A percentile compares a stretch with the other conserved stretches of the same genome.
These are phyloP conservation scores for Micromonas pusilla DNA, from an alignment of 139 green algal genomes.

Conservation along the genomic window DNA sequence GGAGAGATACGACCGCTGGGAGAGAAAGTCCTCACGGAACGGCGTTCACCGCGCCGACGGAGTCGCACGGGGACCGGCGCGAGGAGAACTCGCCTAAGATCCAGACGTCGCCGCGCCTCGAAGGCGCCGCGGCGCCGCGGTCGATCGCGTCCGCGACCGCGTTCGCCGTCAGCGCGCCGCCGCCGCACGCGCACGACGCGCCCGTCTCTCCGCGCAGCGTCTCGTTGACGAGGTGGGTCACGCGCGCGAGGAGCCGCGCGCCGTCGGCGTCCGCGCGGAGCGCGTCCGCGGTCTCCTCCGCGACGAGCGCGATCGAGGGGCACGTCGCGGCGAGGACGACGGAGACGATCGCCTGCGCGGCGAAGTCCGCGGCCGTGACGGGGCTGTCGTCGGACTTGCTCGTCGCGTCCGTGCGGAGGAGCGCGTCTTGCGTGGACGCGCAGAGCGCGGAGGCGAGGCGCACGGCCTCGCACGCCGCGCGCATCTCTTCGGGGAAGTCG, in stretches of 20 bases:
- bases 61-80: too few relatives aligned
- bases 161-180: too few relatives aligned
- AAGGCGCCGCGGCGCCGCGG: slow-evolving; percentile 30
- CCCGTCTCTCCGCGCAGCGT: too few relatives aligned
- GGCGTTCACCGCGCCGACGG: too few relatives aligned
- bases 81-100: too few relatives aligned
- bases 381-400: slow-evolving; percentile 24
- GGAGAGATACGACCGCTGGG: too few relatives aligned
- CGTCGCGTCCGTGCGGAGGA: neutral
- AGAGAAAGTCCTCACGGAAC: too few relatives aligned
- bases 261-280: slow-evolving; percentile 12
- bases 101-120: slow-evolving; percentile 32
- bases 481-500: neutral
- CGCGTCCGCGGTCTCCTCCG: slow-evolving; percentile 44
- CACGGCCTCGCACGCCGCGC: slow-evolving; percentile 1
- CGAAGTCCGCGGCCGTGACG: slow-evolving; percentile 40
- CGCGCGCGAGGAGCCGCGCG: neutral
- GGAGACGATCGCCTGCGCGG: slow-evolving; percentile 22
- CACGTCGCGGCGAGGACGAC: neutral
- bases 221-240: neutral
- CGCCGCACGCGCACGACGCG: too few relatives aligned
- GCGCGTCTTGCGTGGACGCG: neutral
- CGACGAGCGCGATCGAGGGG: slow-evolving; percentile 29
- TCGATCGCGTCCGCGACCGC: slow-evolving; percentile 37
- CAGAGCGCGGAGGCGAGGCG: neutral